Conservation (phyloP, 257 asterid genomes). For the Salvia miltiorrhiza region DNA sequence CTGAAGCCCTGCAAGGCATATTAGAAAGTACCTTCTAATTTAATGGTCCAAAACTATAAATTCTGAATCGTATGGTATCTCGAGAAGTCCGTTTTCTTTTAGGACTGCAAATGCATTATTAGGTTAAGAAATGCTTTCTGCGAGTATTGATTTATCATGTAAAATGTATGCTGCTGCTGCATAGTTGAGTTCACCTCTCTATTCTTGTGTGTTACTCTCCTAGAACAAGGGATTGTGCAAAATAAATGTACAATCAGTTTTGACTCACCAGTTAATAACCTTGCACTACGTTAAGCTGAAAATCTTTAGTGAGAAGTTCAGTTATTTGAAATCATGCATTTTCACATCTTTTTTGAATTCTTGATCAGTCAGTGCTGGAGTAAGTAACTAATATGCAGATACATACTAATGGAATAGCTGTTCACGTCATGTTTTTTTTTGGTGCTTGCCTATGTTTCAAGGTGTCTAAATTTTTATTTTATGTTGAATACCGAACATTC, state of each 20-base stretch:
- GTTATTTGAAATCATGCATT: background rate
- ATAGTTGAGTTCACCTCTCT: background rate
- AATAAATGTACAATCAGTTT: background rate
- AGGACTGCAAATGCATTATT: background rate
- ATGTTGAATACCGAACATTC: background rate
- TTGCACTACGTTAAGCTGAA: background rate
- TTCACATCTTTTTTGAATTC: background rate
- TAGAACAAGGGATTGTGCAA: background rate
- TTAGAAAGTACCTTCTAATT: background rate
- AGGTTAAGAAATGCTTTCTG: background rate
- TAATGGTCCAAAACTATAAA: background rate
- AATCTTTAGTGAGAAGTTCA: background rate
- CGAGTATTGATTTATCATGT: background rate
- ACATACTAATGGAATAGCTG: background rate
- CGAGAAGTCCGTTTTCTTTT: background rate
- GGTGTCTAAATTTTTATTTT: background rate
- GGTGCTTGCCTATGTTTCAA: too few relatives aligned
- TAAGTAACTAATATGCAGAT: background rate
- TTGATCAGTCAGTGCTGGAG: background rate
- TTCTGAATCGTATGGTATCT: conserved; percentile 1
- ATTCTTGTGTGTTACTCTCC: conserved; percentile 4
- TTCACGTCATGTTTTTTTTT: too few relatives aligned
- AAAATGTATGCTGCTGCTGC: background rate
- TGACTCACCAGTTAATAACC: background rate
- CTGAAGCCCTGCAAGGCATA: background rate